A percentile compares a stretch with the other conserved stretches of the same genome.
Evolutionary conservation across 2,329 filamentous ascomycete genomes (phyloP).

Genomic region (Parafenestella ontariensis): DNA sequence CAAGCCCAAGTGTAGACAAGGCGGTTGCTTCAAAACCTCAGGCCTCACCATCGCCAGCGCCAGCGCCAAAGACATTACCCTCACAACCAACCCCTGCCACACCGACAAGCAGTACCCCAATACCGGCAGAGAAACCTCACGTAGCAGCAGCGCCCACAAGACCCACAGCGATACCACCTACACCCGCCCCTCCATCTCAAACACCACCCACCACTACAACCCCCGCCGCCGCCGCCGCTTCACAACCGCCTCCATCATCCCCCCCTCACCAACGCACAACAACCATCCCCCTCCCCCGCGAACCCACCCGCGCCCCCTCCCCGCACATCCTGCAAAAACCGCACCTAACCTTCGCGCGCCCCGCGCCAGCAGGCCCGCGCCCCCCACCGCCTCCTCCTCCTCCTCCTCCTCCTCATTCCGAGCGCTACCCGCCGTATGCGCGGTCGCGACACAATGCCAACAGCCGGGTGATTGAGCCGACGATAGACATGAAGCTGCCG

Average conservation of each 20-base stretch:
- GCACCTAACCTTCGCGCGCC: conserved; percentile 6
- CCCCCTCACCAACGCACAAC: neutral
- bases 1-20: neutral
- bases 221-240: conserved; percentile 28
- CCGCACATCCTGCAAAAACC: conserved; percentile 5
- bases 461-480: conserved; percentile 28
- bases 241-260: conserved; percentile 17
- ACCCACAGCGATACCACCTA: conserved; percentile 16
- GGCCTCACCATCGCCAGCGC: neutral
- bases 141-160: neutral
- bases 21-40: neutral
- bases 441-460: neutral
- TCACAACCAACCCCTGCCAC: conserved; percentile 59
- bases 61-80: neutral
- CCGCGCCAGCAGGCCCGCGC: conserved; percentile 6
- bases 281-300: conserved; percentile 33
- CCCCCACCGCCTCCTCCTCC: neutral
- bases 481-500: conserved; percentile 27
- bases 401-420: conserved; percentile 5
- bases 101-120: conserved; percentile 54
- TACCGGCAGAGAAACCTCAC: neutral
- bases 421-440: conserved; percentile 4
- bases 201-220: conserved; percentile 15
- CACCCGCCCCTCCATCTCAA: conserved; percentile 53
- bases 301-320: conserved; percentile 22